A percentile compares a stretch with the other conserved stretches of the same genome.
phyloP scores from a whole-genome alignment of 768 basidiomycete genomes.

The Tephrocybe sp. region DNA sequence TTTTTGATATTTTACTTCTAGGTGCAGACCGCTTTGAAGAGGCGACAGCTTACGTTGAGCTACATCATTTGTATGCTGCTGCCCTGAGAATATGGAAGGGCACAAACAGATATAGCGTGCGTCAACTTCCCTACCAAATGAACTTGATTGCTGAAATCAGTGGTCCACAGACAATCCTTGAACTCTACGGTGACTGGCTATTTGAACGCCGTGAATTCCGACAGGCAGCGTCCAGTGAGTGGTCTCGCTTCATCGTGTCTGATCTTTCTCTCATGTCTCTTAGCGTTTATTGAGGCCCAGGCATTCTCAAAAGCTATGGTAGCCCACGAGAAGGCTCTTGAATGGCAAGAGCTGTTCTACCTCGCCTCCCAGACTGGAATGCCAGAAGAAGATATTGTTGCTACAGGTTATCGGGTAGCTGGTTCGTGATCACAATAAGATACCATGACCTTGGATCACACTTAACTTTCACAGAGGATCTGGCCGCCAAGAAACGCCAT shows the following conservation, averaged over 20 bases:
- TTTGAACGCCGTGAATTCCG: constrained; percentile 82
- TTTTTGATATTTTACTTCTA: constrained; percentile 24
- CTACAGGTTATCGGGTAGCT: constrained; percentile 75
- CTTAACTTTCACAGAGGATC: constrained; percentile 57
- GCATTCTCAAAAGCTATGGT: constrained; percentile 75
- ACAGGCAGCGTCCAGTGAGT: constrained; percentile 79
- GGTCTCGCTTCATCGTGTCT: not conserved
- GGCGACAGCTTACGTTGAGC: constrained; percentile 76
- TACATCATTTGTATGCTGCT: constrained; percentile 69
- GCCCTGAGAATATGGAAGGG: constrained; percentile 77
- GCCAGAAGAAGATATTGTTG: constrained; percentile 53
- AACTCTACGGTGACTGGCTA: constrained; percentile 83
- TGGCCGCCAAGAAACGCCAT: constrained; percentile 76
- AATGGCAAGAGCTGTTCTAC: constrained; percentile 92
- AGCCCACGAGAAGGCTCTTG: constrained; percentile 82
- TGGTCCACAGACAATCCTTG: constrained; percentile 56
- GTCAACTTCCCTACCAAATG: constrained; percentile 11
- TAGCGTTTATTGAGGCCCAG: constrained; percentile 75
- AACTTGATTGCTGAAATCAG: not conserved
- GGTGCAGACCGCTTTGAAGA: constrained; percentile 76
- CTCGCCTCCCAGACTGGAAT: constrained; percentile 58
- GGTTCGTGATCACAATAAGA: constrained; percentile 46
- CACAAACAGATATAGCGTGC: constrained; percentile 62
- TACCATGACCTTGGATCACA: constrained; percentile 1
- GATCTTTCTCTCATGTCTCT: constrained; percentile 4